Evolutionary conservation across 306 rosid genomes (phyloP).

Genomic region (Quercus cerris): DNA sequence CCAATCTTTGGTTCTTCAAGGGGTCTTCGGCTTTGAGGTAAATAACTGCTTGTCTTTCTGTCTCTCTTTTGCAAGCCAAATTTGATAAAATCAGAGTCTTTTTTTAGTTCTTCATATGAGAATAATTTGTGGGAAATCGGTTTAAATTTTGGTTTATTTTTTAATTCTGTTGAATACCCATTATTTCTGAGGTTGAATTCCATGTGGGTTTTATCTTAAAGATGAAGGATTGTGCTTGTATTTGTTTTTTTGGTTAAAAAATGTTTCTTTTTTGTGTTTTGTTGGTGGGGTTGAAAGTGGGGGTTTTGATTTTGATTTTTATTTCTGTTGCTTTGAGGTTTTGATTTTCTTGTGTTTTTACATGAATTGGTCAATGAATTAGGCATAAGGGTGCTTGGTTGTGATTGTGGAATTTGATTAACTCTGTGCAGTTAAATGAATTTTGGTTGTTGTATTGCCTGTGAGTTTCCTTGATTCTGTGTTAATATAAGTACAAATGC

Average conservation of each 20-base stretch:
- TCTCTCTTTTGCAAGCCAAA: neutral
- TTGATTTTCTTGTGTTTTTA: constrained; percentile 2
- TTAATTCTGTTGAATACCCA: constrained; percentile 29
- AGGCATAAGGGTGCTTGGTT: neutral
- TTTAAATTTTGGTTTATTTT: constrained; percentile 13
- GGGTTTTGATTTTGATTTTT: constrained; percentile 30
- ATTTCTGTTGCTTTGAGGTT: neutral
- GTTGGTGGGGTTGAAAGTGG: constrained; percentile 16
- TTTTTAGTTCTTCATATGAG: neutral
- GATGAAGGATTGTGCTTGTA: constrained; percentile 7
- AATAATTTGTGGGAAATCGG: constrained; percentile 9
- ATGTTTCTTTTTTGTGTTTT: neutral
- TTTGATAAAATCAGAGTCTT: constrained; percentile 7
- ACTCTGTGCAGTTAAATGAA: neutral
- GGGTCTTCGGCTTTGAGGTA: constrained; percentile 34
- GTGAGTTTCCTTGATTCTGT: neutral
- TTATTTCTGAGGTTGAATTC: constrained; percentile 24
- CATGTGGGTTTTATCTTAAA: constrained; percentile 20
- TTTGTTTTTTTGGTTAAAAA: neutral
- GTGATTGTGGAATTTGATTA: neutral
- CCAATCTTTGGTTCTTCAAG: constrained; percentile 27
- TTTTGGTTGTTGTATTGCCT: constrained; percentile 11
- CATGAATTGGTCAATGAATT: constrained; percentile 17
- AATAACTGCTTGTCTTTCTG: constrained; percentile 1
- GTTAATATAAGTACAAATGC: constrained; percentile 9